Percentiles rank a stretch among this genome's conserved stretches.
phyloP scores from a whole-genome alignment of 2,329 filamentous ascomycete genomes.

The Decorospora gaudefroyi region DNA sequence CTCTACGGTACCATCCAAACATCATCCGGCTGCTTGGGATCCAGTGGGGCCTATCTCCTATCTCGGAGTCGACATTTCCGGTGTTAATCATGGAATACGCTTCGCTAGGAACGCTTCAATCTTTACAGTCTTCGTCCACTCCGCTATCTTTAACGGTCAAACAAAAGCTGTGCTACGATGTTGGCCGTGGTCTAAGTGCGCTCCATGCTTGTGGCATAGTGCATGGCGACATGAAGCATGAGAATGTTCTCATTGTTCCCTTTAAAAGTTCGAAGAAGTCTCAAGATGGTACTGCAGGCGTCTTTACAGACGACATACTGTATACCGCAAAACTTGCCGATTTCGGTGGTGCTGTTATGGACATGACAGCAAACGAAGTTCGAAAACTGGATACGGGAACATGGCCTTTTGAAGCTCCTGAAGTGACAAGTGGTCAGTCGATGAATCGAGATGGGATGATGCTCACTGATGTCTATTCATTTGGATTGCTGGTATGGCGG shows the following conservation, averaged over 20 bases:
- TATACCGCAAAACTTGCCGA: slow-evolving; percentile 16
- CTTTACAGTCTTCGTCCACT: slow-evolving; percentile 7
- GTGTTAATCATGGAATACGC: slow-evolving; percentile 17
- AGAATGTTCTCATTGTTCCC: slow-evolving; percentile 18
- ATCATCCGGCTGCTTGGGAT: slow-evolving; percentile 14
- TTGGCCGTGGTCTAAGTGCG: slow-evolving; percentile 7
- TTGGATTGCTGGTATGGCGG: slow-evolving; percentile 15
- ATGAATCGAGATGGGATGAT: slow-evolving; percentile 2
- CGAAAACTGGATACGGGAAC: neutral
- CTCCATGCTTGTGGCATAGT: slow-evolving; percentile 16
- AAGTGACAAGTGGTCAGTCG: slow-evolving; percentile 1
- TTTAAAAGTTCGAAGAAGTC: too few species aligned
- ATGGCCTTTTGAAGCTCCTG: slow-evolving; percentile 14
- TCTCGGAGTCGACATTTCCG: slow-evolving; percentile 6
- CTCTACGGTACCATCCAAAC: slow-evolving; percentile 20
- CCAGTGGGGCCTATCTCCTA: slow-evolving; percentile 11
- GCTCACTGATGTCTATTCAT: slow-evolving; percentile 16
- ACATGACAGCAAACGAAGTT: slow-evolving; percentile 4
- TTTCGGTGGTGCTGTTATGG: slow-evolving; percentile 18
- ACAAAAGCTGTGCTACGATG: slow-evolving; percentile 19
- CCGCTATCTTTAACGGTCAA: slow-evolving; percentile 6
- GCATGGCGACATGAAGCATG: slow-evolving; percentile 19
- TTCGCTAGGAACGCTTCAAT: slow-evolving; percentile 10
- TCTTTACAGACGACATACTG: too few species aligned
- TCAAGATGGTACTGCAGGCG: too few species aligned